Evolutionary conservation across 2,329 filamentous ascomycete species (phyloP).

Genomic region (Aspergillus fischeri): DNA sequence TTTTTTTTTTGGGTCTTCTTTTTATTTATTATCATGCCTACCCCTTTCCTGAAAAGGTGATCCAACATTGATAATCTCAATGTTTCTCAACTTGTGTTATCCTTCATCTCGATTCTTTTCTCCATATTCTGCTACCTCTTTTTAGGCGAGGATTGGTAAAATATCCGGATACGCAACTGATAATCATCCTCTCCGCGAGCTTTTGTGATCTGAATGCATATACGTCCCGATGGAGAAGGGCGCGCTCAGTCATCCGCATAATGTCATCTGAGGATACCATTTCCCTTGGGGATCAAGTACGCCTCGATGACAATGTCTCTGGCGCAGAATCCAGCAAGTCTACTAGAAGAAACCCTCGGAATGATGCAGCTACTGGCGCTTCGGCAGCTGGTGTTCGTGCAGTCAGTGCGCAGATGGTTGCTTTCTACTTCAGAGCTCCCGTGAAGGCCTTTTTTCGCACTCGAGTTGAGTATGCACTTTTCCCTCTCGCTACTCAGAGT

Average conservation of each 20-base stretch:
- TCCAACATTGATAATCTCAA: not conserved
- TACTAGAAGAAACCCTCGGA: conserved; percentile 46
- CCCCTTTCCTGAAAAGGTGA: not conserved
- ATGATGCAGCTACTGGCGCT: conserved; percentile 65
- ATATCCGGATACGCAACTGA: not conserved
- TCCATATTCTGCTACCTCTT: not conserved
- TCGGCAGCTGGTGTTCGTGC: conserved; percentile 82
- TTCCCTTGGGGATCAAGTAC: conserved; percentile 8
- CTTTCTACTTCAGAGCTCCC: conserved; percentile 88
- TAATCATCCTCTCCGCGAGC: not conserved
- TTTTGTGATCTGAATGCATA: not conserved
- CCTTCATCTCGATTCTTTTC: not conserved
- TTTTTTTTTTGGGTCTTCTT: too few species aligned
- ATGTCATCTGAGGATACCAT: conserved; percentile 11
- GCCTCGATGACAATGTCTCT: conserved; percentile 9
- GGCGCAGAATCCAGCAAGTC: conserved; percentile 18
- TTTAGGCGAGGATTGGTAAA: not conserved
- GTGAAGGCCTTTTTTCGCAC: conserved; percentile 91
- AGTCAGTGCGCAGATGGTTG: conserved; percentile 74
- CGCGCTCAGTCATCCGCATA: not conserved
- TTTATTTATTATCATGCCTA: not conserved
- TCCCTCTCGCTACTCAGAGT: not conserved
- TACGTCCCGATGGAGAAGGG: conserved; percentile 13
- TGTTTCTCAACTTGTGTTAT: not conserved
- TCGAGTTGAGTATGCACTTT: conserved; percentile 69